These are phyloP conservation scores for Xylaria telfairii DNA, from an alignment of 495 filamentous ascomycete species.

Conservation along the genomic window DNA sequence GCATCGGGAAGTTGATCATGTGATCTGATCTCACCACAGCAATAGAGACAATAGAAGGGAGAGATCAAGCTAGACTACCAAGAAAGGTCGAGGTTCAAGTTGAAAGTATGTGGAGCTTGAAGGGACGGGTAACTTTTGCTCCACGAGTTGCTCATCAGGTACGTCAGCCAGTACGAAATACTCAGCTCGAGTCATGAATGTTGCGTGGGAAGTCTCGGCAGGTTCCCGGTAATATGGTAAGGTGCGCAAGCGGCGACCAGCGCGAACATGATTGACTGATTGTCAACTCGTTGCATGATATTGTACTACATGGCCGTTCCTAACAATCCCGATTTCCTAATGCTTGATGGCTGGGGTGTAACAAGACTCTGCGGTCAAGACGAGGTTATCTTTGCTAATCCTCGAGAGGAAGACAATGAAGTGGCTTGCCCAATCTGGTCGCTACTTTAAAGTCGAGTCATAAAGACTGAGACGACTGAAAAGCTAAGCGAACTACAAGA, in stretches of 20 bases:
- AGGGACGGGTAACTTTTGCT: neutral
- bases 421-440: neutral
- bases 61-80: neutral
- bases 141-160: neutral
- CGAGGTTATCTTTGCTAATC: neutral
- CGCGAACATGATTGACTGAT: neutral
- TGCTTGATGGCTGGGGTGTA: neutral
- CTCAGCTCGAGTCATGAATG: conserved; percentile 3
- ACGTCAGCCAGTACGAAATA: conserved; percentile 4
- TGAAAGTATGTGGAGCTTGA: conserved; percentile 5
- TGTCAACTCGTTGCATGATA: neutral
- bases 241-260: neutral
- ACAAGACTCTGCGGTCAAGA: neutral
- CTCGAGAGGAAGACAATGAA: neutral
- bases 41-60: neutral
- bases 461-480: neutral
- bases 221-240: neutral
- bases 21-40: conserved; percentile 24
- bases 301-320: neutral
- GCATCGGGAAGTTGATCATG: conserved; percentile 9
- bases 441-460: neutral
- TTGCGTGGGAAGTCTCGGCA: neutral
- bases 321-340: neutral
- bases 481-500: neutral
- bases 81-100: neutral